phyloP scores from a whole-genome alignment of 192 early-diverging fungal species.

The Paraglomus brasilianum region DNA sequence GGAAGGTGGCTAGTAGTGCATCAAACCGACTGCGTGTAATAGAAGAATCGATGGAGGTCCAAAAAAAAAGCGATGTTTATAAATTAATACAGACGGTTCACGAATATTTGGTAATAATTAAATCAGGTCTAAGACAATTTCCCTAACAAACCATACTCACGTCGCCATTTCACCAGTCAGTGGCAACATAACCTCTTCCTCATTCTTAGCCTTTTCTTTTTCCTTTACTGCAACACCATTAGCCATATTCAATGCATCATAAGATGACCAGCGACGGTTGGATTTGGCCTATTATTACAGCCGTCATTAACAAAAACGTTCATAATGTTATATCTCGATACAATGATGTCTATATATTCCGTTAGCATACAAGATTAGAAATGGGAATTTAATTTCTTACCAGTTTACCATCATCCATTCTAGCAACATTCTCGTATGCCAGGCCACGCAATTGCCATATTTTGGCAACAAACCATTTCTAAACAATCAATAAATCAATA shows the following conservation, averaged over 20 bases:
- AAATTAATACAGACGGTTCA: too few species aligned
- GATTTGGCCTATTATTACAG: conserved; percentile 23
- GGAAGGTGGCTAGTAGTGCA: conserved; percentile 59
- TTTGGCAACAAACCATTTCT: conserved; percentile 69
- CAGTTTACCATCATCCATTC: conserved; percentile 30
- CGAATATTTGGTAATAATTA: background rate
- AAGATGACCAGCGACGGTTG: conserved; percentile 27
- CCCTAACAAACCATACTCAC: conserved; percentile 23
- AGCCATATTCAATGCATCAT: conserved; percentile 16
- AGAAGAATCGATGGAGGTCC: background rate
- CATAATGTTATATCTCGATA: too few species aligned
- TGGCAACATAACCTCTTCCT: conserved; percentile 41
- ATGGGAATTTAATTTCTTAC: background rate
- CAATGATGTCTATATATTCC: too few species aligned
- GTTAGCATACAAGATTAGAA: too few species aligned
- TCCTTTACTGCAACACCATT: conserved; percentile 20
- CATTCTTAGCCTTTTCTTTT: conserved; percentile 20
- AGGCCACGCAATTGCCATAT: conserved; percentile 50
- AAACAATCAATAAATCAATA: background rate
- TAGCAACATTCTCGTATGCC: background rate
- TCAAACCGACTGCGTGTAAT: conserved; percentile 45
- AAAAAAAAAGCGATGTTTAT: too few species aligned
- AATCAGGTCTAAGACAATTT: background rate
- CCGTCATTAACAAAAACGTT: too few species aligned
- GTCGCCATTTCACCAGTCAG: conserved; percentile 48